Evolutionary conservation across 306 rosid species (phyloP), one percentile per base, ranked within the genome.

Genomic region (Citrullus amarus): DNA sequence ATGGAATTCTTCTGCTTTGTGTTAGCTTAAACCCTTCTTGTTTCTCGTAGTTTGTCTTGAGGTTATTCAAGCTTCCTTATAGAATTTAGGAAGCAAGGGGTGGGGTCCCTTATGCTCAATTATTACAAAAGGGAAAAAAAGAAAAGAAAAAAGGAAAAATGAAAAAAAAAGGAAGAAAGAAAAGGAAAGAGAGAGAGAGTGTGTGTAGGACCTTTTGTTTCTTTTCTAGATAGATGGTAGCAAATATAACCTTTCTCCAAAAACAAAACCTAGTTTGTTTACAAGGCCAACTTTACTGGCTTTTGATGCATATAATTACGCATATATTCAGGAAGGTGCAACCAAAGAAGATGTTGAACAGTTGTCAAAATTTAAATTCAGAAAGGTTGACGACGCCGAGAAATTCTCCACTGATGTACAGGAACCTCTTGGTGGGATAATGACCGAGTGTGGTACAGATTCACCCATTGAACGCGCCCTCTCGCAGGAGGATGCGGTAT

Each of bases 301-400:
- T 22, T 43, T 28, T 16, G 34, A 57, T 76, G 69, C 15, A 20
- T 58, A 58, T 72, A 9, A 62, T 48, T 81, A 80, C 79, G 77
- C 79, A 65, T 73, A 69, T 66, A 82, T 85, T 65, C 91, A 94
- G 98, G 98, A 94, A 85, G 98, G 98, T 11, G 97, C 98, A 82
- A 87, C 98, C 75, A 92, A 91, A 86, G 97, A 94, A 85, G 98
- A 94, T 72, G 84, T 92, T 80, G 98, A 94, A 41, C 93, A 92
- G 80, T 72, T 94, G 82, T 48, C 95, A 43, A 94, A 88, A 83
- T 94, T 88, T 84, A 92, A 92, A 79, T 94, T 92, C 86, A 83
- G 83, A 73, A 86, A 79, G 86, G 58, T 82, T 66, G 87, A 78
- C 15, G 77, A 67, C 71, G 78, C 74, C 56, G 96, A 88, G 83